These are phyloP conservation scores for Skeletonema potamos DNA, from an alignment of 108 stramenopile species.

Conservation along the genomic window DNA sequence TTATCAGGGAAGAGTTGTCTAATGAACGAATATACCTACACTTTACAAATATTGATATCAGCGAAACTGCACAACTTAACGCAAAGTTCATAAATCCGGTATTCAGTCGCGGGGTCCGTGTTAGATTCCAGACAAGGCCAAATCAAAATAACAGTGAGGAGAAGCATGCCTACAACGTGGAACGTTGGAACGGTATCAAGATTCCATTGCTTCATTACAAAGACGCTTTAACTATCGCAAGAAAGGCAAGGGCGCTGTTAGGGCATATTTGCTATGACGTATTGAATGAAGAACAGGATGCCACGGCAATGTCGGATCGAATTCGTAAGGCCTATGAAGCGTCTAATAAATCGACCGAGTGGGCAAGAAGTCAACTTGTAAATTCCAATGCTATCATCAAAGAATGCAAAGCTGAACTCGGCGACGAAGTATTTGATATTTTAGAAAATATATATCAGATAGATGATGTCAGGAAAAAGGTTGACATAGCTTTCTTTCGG, in stretches of 20 bases:
- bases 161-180: not conserved
- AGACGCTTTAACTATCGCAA: conserved; percentile 1
- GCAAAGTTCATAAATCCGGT: not conserved
- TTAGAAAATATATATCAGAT: conserved; percentile 10
- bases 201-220: conserved; percentile 1
- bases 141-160: not conserved
- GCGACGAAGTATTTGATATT: conserved; percentile 22
- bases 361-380: conserved; percentile 5
- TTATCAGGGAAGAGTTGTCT: not conserved
- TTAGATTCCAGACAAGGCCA: not conserved
- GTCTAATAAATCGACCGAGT: conserved; percentile 1
- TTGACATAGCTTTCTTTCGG: conserved; percentile 12
- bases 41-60: not conserved
- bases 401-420: conserved; percentile 18
- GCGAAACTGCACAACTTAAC: not conserved
- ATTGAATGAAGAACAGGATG: conserved; percentile 1
- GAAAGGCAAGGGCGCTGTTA: conserved; percentile 8
- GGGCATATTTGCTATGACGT: conserved; percentile 13
- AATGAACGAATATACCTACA: not conserved
- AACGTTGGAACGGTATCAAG: not conserved
- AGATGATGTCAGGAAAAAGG: conserved; percentile 4
- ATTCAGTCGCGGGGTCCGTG: not conserved
- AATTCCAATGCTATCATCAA: not conserved
- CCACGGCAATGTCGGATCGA: not conserved
- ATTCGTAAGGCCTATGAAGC: not conserved